These are phyloP conservation scores for Fusarium veterinarium DNA, from an alignment of 2,329 filamentous ascomycete genomes.

Conservation along the genomic window DNA sequence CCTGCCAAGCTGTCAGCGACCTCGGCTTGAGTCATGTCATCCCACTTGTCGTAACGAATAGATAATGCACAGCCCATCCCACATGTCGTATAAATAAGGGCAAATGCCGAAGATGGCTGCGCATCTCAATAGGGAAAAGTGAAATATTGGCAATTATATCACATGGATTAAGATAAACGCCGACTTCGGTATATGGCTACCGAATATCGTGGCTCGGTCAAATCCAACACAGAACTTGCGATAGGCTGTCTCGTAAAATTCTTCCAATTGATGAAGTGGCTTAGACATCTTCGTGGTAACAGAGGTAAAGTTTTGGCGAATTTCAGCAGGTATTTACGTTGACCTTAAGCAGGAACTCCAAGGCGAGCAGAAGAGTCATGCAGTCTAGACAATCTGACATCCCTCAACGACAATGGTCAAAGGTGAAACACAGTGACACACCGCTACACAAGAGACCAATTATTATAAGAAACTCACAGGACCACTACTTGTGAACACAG, in stretches of 20 bases:
- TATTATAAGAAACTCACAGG: background rate
- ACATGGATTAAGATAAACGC: too few species aligned
- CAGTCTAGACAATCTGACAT: background rate
- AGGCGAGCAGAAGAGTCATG: background rate
- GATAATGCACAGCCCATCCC: background rate
- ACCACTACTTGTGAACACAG: background rate
- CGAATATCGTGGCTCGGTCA: background rate
- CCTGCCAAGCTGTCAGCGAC: background rate
- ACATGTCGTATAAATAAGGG: fast-evolving
- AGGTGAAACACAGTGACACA: fast-evolving
- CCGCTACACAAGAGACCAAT: fast-evolving
- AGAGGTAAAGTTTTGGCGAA: fast-evolving
- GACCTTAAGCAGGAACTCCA: fast-evolving
- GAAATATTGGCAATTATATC: background rate
- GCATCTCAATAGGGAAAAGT: fast-evolving
- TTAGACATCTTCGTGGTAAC: fast-evolving
- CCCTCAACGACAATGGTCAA: fast-evolving
- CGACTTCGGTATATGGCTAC: fast-evolving
- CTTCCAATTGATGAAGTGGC: too few species aligned
- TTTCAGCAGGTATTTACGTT: fast-evolving
- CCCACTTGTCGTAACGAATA: background rate
- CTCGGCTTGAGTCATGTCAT: background rate
- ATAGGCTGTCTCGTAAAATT: background rate
- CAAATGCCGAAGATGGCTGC: background rate
- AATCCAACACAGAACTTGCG: background rate